Evolutionary conservation across 208 protist species (phyloP), one percentile per base, ranked within the genome.

Genomic region (Jaenimonas drosophilae): DNA sequence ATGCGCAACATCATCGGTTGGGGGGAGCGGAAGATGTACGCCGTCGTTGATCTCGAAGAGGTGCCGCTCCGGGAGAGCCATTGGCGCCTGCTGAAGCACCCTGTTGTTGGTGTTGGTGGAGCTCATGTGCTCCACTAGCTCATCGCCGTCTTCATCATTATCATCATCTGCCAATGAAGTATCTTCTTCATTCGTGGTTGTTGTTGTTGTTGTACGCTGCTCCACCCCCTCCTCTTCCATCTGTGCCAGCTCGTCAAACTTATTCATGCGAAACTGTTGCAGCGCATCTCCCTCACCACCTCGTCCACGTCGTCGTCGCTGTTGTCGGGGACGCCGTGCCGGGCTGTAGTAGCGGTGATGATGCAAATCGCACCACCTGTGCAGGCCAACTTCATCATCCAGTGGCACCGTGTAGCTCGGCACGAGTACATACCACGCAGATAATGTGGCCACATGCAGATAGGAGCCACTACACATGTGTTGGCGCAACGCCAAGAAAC

Each of bases 41-140:
- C 67, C 85, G 36, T 93, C 85, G 61, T 90, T 89, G 11, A 93
- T 70, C 16, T 89, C 59, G 49, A 93, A 93, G 25, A 93, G 64
- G 46, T 93, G 85, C 9, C 40, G 52, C 34, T 88, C 84, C 3
- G 67, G 42, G 29, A 92, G 81, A 39, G 57, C 12, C 5, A 61
- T 3, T n/a, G 50, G 69, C 3, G 66, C 63, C 0, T 38, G 55
- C 4, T 25, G 7, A 19, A 47, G 11, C 21, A 29, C 11, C 14
- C 16, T 26, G 14, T 5, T 26, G 16, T n/a, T n/a, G n/a, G n/a
- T n/a, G n/a, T n/a, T n/a, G n/a, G n/a, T n/a, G n/a, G n/a, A n/a
- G n/a, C n/a, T n/a, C n/a, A n/a, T n/a, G n/a, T n/a, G n/a, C n/a
- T n/a, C n/a, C n/a, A n/a, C n/a, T n/a, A n/a, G n/a, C n/a, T n/a